A percentile compares a stretch with the other conserved stretches of the same genome.
These are phyloP conservation scores for Mrakia gelida DNA, from an alignment of 768 basidiomycete species.

Conservation along the genomic window DNA sequence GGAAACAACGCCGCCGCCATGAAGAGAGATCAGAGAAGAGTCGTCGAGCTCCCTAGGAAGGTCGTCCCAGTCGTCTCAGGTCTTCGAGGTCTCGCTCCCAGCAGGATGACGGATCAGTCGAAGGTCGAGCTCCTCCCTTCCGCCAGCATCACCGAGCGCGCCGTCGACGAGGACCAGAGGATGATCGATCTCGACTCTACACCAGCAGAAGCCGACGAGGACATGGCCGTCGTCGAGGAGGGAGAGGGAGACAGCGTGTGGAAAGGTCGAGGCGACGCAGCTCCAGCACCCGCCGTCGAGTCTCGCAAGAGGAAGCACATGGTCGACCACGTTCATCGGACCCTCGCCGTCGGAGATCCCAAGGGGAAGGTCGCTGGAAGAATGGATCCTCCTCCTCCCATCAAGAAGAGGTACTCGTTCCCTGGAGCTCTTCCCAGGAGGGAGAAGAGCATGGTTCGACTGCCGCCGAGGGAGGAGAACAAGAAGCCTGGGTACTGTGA, in stretches of 20 bases:
- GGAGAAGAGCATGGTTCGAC: conserved; percentile 44
- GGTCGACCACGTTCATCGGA: conserved; percentile 36
- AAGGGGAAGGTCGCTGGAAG: conserved; percentile 5
- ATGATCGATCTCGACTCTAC: conserved; percentile 18
- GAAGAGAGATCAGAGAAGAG: conserved; percentile 37
- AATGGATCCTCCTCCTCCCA: conserved; percentile 31
- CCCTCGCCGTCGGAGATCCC: conserved; percentile 25
- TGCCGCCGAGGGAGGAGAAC: conserved; percentile 60
- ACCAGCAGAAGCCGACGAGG: conserved; percentile 7
- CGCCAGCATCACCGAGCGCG: not conserved
- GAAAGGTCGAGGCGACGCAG: not conserved
- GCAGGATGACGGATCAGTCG: conserved; percentile 33
- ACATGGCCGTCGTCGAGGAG: conserved; percentile 20
- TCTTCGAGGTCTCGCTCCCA: conserved; percentile 16
- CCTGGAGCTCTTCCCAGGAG: conserved; percentile 30
- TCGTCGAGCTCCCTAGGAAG: conserved; percentile 44
- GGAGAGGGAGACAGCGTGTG: conserved; percentile 28
- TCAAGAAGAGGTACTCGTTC: conserved; percentile 32
- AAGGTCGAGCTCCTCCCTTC: conserved; percentile 21
- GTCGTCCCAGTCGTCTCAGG: conserved; percentile 32
- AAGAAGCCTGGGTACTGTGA: conserved; percentile 96
- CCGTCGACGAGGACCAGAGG: conserved; percentile 22
- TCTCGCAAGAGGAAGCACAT: conserved; percentile 27
- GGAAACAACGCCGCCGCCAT: conserved; percentile 30
- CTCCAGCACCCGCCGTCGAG: conserved; percentile 3